Base-by-base conservation (phyloP, 2,329 filamentous ascomycete species). In the Fusarium newnesense region DNA sequence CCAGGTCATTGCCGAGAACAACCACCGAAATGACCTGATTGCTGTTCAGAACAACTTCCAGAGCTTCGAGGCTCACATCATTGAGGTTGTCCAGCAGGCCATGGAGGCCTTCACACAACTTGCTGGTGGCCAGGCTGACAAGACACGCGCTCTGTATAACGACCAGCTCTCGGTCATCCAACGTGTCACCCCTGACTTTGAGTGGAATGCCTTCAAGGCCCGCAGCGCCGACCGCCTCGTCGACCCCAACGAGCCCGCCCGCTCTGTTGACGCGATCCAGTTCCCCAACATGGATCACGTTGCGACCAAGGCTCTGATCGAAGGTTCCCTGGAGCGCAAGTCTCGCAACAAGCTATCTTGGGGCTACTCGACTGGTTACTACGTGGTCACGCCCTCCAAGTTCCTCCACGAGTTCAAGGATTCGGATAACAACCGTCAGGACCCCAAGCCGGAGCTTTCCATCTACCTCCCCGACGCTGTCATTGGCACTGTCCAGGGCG, bases 321-420 rank as follows among this genome's bases (percentile, higher is more conserved):
- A 97, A 78, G 96, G 96, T 43, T 92, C 90, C 1, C 88, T 99
- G 54, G 94, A 98, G 85, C 92, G 94, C 79, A 98, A 97, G 85
- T 94, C 93, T 70, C 93, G 95, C 76, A 93, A 97, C 82, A 92
- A 97, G 83, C 89, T 94, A 37, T 88, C 88, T 26, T 90, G 92
- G 83, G 92, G 93, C 66, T 96, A 94, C 83, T 91, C 90, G 72
- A 90, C 93, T 0, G 90, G 89, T 63, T 97, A 97, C 87, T 99
- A 97, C 80, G 96, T 96, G 64, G 90, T 98, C 53, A 97, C 95
- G 0, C 93, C 94, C 0, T 89, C 93, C 64, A 94, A 94, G 79
- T 99, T 92, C 84, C 85, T 99, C 66, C 96, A 99, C 84, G 95
- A 98, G 83, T 99, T 97, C 87, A 97, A 97, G 84, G 95, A 97